phyloP scores from a whole-genome alignment of 2,329 filamentous ascomycete genomes.

The Cercospora sp. region DNA sequence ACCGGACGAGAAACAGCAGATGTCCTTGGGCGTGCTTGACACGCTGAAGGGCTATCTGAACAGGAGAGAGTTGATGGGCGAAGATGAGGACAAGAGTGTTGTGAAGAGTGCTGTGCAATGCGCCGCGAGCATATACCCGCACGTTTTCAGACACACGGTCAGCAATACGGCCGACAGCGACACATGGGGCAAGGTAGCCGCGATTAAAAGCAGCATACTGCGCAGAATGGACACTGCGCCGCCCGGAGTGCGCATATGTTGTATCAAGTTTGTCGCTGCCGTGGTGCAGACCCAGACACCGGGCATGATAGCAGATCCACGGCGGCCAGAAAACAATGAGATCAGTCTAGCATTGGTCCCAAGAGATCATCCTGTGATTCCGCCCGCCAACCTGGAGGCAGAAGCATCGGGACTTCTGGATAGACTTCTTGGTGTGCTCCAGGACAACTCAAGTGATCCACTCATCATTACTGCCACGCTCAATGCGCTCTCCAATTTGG shows the following conservation, averaged over 20 bases:
- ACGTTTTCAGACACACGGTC: conserved; percentile 89
- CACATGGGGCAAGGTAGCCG: conserved; percentile 83
- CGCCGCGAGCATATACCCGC: conserved; percentile 86
- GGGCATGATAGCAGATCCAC: conserved; percentile 76
- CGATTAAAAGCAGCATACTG: conserved; percentile 86
- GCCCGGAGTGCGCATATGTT: conserved; percentile 81
- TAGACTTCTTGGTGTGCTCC: conserved; percentile 78
- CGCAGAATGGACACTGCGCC: conserved; percentile 81
- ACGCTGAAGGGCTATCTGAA: conserved; percentile 60
- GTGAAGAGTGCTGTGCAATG: conserved; percentile 85
- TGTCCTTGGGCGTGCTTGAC: conserved; percentile 70
- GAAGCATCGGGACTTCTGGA: conserved; percentile 90
- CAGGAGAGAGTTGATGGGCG: conserved; percentile 52
- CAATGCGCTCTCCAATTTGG: conserved; percentile 80
- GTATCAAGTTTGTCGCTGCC: conserved; percentile 94
- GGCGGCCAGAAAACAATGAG: conserved; percentile 78
- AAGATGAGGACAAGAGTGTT: conserved; percentile 73
- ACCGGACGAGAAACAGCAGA: conserved; percentile 73
- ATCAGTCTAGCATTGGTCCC: conserved; percentile 86
- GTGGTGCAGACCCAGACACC: conserved; percentile 90
- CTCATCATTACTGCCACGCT: conserved; percentile 87
- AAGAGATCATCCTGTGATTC: conserved; percentile 76
- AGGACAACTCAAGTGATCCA: conserved; percentile 81
- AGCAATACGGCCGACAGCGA: conserved; percentile 78
- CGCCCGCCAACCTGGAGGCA: conserved; percentile 80